These are phyloP conservation scores for Sarocladium brachiariae DNA, from an alignment of 2,329 filamentous ascomycete species.

Conservation along the genomic window DNA sequence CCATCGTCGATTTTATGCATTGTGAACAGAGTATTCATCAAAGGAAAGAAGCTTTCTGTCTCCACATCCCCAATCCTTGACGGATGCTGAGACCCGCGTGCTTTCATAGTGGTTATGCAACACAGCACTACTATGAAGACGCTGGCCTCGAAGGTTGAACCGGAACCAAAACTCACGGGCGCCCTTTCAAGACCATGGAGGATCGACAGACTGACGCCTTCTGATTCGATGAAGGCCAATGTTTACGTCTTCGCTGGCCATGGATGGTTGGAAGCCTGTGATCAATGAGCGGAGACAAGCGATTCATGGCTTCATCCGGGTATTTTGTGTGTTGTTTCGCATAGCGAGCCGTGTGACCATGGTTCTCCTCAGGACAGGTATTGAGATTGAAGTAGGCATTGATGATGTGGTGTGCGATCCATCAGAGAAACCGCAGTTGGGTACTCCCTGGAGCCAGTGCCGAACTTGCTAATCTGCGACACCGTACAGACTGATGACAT, in stretches of 20 bases:
- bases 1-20: background rate
- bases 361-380: background rate
- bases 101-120: background rate
- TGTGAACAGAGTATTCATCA: background rate
- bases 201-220: background rate
- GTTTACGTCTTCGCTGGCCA: background rate
- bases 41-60: background rate
- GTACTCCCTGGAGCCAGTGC: background rate
- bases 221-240: background rate
- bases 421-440: too few species aligned
- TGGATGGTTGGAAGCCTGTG: background rate
- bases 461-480: background rate
- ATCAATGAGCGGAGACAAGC: background rate
- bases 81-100: background rate
- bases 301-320: background rate
- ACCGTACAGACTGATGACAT: background rate
- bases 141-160: too few species aligned
- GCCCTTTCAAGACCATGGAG: background rate
- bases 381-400: background rate
- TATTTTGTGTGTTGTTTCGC: background rate
- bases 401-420: background rate
- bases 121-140: background rate
- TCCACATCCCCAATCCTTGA: background rate
- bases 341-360: too few species aligned
- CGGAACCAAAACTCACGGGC: too few species aligned